Evolutionary conservation across 306 rosid genomes (phyloP), one percentile per base, ranked within the genome.

Genomic region (Neltuma alba): DNA sequence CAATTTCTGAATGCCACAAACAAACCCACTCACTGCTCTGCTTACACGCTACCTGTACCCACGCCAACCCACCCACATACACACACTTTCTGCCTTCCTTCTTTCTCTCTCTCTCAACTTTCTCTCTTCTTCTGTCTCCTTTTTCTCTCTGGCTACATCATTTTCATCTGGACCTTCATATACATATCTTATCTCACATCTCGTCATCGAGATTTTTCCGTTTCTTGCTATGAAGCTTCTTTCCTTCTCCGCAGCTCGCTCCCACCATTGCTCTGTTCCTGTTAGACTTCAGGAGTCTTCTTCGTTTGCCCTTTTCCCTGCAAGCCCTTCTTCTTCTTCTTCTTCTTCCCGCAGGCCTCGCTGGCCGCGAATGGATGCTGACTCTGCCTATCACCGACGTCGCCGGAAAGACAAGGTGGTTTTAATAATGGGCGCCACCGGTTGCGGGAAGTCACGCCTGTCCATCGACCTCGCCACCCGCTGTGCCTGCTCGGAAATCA

Each of bases 341-440:
- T 21, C 63, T 25, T 21, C 70, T 42, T 52, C 37, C 62, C 27
- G 34, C 27, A 45, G 57, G 30, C 79, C 23, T 18, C 15, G 79
- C 62, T 76, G 83, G 79, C 84, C 90, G 1, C 90, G 86, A 20
- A 89, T 91, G 89, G 90, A 86, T 80, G 79, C 85, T 60, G 23
- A 75, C 41, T 0, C 75, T 44, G 7, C 69, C 61, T 14, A 30
- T 63, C 75, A 12, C 50, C 76, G 52, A 83, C 83, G 57, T 40
- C 86, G 83, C 18, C 69, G 80, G 16, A 90, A 93, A 18, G 92
- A 92, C 31, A 94, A 94, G 86, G 87, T 91, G 2, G 37, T 95
- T 0, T 84, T 95, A 65, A 86, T 95, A 41, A 82, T 95, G 85
- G 99, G 99, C 0, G 89, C 98, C 70, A 95, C 99, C 38, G 99